phyloP scores from a whole-genome alignment of 2,329 filamentous ascomycete species.

The Atkinsonella hypoxylon region DNA sequence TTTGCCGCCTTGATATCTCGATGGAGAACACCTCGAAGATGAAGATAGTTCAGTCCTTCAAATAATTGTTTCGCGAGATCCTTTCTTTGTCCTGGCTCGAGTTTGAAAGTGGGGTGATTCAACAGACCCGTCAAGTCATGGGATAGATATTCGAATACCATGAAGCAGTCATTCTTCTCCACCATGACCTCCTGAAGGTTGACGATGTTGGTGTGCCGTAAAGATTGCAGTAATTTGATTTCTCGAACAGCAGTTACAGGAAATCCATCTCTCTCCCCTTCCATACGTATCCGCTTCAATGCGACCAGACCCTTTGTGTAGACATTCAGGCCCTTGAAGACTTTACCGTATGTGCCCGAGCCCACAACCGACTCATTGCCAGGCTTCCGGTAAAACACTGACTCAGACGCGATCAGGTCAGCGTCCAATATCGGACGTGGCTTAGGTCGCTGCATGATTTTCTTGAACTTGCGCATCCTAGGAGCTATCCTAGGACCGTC shows the following conservation, averaged over 20 bases:
- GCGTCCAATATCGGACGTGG: slow-evolving; percentile 56
- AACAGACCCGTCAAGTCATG: slow-evolving; percentile 91
- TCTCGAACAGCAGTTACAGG: slow-evolving; percentile 84
- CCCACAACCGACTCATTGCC: slow-evolving; percentile 97
- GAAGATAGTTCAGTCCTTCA: slow-evolving; percentile 85
- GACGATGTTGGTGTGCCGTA: slow-evolving; percentile 74
- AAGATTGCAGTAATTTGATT: slow-evolving; percentile 81
- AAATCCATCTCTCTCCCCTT: slow-evolving; percentile 82
- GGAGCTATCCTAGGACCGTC: slow-evolving; percentile 27
- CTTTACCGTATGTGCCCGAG: slow-evolving; percentile 90
- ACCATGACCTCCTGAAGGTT: slow-evolving; percentile 90
- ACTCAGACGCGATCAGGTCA: slow-evolving; percentile 68
- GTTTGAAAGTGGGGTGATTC: slow-evolving; percentile 83
- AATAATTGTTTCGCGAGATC: slow-evolving; percentile 88
- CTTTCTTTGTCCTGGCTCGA: slow-evolving; percentile 81
- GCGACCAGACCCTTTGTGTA: slow-evolving; percentile 77
- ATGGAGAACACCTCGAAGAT: slow-evolving; percentile 85
- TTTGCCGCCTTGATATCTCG: slow-evolving; percentile 98
- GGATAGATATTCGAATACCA: slow-evolving; percentile 97
- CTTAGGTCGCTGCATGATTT: slow-evolving; percentile 58
- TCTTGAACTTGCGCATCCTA: slow-evolving; percentile 51
- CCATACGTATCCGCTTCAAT: slow-evolving; percentile 86
- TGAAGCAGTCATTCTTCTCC: slow-evolving; percentile 96
- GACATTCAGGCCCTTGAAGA: slow-evolving; percentile 89
- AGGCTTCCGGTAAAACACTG: slow-evolving; percentile 87